Conservation (phyloP, 2,329 filamentous ascomycete genomes). For the Exophiala alcalophila region DNA sequence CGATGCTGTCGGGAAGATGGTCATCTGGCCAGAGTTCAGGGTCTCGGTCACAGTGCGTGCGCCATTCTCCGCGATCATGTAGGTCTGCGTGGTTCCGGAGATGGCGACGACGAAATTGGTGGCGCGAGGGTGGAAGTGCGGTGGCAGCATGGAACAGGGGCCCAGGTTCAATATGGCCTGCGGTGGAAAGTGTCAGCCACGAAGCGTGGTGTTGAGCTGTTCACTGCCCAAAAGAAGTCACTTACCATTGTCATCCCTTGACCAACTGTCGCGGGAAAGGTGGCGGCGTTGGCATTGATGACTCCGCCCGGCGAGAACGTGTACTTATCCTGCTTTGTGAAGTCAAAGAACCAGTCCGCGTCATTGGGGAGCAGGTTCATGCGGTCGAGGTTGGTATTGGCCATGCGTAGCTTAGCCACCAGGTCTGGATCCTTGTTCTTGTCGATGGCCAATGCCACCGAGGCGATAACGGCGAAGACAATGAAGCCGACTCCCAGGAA, state of each 20-base stretch:
- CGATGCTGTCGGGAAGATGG: constrained; percentile 49
- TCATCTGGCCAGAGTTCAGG: constrained; percentile 47
- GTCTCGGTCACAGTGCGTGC: constrained; percentile 42
- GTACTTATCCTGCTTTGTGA: constrained; percentile 43
- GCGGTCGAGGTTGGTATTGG: constrained; percentile 48
- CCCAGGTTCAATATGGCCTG: constrained; percentile 45
- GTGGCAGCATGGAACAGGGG: constrained; percentile 52
- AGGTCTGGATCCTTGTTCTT: constrained; percentile 41
- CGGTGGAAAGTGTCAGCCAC: neutral
- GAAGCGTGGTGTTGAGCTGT: neutral
- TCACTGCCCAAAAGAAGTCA: no score
- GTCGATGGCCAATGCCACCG: constrained; percentile 36
- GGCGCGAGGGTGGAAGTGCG: constrained; percentile 49
- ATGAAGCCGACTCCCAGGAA: constrained; percentile 27
- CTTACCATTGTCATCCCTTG: constrained; percentile 47
- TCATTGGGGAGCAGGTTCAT: constrained; percentile 41
- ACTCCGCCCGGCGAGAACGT: constrained; percentile 48
- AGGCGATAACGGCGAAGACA: constrained; percentile 26
- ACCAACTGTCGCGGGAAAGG: constrained; percentile 48
- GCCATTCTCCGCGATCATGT: constrained; percentile 53
- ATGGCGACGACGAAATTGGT: constrained; percentile 50
- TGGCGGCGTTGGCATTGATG: constrained; percentile 52
- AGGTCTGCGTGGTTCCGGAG: constrained; percentile 50
- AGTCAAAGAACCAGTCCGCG: constrained; percentile 51
- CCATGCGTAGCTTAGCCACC: constrained; percentile 39